phyloP scores from a whole-genome alignment of 2,329 filamentous ascomycete genomes.

The Pseudogymnoascus sp. region DNA sequence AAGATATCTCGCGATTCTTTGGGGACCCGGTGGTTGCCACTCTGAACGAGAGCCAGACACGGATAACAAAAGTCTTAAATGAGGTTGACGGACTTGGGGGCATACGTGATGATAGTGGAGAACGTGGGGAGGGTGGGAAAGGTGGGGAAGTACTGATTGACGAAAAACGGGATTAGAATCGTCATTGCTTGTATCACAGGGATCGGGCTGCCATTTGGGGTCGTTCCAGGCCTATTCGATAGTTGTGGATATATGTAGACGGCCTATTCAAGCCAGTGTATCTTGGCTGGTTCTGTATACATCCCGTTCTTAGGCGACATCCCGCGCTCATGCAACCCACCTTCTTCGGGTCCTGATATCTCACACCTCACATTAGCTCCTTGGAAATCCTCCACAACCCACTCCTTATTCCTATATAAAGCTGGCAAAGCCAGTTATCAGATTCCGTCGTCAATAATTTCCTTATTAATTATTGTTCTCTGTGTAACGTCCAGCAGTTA shows the following conservation, averaged over 20 bases:
- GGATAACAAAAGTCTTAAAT: conserved; percentile 10
- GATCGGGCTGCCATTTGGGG: neutral
- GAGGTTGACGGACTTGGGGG: conserved; percentile 1
- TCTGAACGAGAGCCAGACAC: conserved; percentile 2
- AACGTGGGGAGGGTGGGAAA: neutral
- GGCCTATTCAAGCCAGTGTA: neutral
- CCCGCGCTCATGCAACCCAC: neutral
- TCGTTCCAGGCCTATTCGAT: neutral
- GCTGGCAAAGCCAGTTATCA: neutral
- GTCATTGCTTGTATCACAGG: neutral
- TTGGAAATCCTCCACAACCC: neutral
- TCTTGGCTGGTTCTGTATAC: neutral
- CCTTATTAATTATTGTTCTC: neutral
- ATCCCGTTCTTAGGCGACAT: neutral
- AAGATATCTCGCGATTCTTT: conserved; percentile 11
- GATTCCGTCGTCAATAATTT: neutral
- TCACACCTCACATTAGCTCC: neutral
- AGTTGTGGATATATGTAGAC: neutral
- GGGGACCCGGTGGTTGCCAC: conserved; percentile 10
- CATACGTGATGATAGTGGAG: neutral
- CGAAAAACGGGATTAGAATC: neutral
- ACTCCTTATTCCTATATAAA: neutral
- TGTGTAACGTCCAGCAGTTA: neutral
- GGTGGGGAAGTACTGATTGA: neutral
- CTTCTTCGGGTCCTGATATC: neutral